Base-by-base conservation (phyloP, 75 land plant species). In the Chamaecyparis obtusa region DNA sequence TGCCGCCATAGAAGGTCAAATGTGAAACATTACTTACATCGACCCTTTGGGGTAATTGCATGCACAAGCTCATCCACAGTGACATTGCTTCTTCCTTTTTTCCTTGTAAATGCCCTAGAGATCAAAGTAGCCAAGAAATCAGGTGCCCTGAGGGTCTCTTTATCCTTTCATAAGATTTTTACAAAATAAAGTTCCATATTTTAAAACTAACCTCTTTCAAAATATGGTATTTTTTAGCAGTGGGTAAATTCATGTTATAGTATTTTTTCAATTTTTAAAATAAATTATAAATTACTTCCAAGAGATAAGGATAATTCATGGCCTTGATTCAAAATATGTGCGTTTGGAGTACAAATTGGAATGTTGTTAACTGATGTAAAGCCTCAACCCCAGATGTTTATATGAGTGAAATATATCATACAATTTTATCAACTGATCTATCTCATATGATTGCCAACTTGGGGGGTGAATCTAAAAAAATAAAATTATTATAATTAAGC, bases 21-120 rank as follows among this genome's bases (percentile, higher is more conserved):
- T 21, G 11, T n/a, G 49, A 84, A 80, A 37, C 69, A 89, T 46
- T 49, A 35, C 87, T 88, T 87, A 97, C 99, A 94, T 93, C 99
- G 90, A 43, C 98, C 99, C 89, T 93, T 97, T 5, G 97, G 99
- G 41, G 99, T 97, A 17, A 97, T 96, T 1, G 92, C 89, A 27
- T 97, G 96, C 8, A 97, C 91, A 87, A 97, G 96, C 51, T 97
- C 99, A 86, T 96, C 99, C 16, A 97, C 91, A 46, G 97, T 97
- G 3, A 97, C 94, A 89, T 94, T 94, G 56, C 88, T 88, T 86
- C 97, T 90, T 75, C 97, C 99, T 87, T 93, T 97, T 88, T 96
- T 94, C 91, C 91, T 94, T 16, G 95, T 89, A 87, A 92, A 93
- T 35, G 94, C 93, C 93, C 99, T 97, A 15, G 54, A n/a, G 74